Percentiles rank a stretch among this genome's conserved stretches.
These are phyloP conservation scores for Trichoderma sp. DNA, from an alignment of 2,329 filamentous ascomycete species.

Conservation along the genomic window DNA sequence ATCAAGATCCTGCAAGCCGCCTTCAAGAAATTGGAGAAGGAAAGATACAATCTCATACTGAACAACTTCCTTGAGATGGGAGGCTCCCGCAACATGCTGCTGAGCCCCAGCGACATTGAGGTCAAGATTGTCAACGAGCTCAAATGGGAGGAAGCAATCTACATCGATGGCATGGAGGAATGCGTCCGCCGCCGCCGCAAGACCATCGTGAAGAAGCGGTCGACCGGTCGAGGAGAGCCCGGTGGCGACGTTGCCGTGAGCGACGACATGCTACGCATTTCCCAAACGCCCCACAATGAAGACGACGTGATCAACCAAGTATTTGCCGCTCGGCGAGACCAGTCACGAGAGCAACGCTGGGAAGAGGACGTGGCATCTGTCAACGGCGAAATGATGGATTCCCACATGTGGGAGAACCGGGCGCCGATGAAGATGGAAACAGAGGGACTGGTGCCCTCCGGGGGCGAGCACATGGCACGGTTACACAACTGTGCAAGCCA, in stretches of 20 bases:
- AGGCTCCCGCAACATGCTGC: slow-evolving; percentile 52
- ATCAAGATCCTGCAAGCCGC: slow-evolving; percentile 46
- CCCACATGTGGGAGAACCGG: slow-evolving; percentile 38
- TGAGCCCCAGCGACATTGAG: slow-evolving; percentile 54
- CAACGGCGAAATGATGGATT: slow-evolving; percentile 37
- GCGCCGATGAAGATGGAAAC: slow-evolving; percentile 38
- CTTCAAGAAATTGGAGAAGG: slow-evolving; percentile 46
- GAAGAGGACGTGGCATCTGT: slow-evolving; percentile 34
- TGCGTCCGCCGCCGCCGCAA: slow-evolving; percentile 47
- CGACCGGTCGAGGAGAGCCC: slow-evolving; percentile 29
- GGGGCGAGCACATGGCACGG: slow-evolving; percentile 32
- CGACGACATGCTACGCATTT: slow-evolving; percentile 46
- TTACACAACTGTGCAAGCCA: slow-evolving; percentile 25
- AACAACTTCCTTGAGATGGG: slow-evolving; percentile 53
- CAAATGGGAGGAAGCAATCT: slow-evolving; percentile 44
- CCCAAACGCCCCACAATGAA: slow-evolving; percentile 41
- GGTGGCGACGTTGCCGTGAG: slow-evolving; percentile 40
- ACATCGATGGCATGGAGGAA: slow-evolving; percentile 45
- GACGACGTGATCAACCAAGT: slow-evolving; percentile 45
- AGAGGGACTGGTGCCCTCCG: slow-evolving; percentile 30
- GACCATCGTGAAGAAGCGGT: slow-evolving; percentile 39
- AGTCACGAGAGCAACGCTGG: slow-evolving; percentile 29
- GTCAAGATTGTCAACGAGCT: slow-evolving; percentile 52
- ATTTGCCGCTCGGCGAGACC: slow-evolving; percentile 31
- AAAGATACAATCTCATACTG: slow-evolving; percentile 48